phyloP scores from a whole-genome alignment of 2,329 filamentous ascomycete genomes.

The Tolypocladium capitatum region DNA sequence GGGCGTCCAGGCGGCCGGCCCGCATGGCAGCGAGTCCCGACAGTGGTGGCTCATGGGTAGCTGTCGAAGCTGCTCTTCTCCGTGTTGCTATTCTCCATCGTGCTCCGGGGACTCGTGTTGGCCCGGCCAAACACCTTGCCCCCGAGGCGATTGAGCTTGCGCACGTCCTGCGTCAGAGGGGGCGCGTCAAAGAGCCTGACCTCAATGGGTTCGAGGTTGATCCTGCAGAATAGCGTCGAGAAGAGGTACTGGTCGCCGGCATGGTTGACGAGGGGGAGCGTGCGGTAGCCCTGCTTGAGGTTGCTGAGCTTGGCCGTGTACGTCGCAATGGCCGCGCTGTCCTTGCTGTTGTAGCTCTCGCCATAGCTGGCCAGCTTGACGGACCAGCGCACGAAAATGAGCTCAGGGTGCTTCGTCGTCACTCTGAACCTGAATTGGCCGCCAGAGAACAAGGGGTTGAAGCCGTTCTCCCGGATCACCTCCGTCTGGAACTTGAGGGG shows the following conservation, averaged over 20 bases:
- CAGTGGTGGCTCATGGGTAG: conserved; percentile 9
- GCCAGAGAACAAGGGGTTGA: conserved; percentile 72
- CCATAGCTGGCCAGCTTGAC: conserved; percentile 79
- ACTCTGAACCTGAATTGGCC: conserved; percentile 67
- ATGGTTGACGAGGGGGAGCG: conserved; percentile 75
- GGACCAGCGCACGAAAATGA: conserved; percentile 88
- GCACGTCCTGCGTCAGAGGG: conserved; percentile 25
- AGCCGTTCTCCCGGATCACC: conserved; percentile 77
- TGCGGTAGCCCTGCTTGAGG: conserved; percentile 83
- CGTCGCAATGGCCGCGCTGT: conserved; percentile 58
- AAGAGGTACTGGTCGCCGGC: conserved; percentile 90
- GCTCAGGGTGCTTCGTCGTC: conserved; percentile 85
- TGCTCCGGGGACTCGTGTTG: conserved; percentile 37
- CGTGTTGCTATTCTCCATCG: conserved; percentile 32
- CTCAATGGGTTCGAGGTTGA: conserved; percentile 50
- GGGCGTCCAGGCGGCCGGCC: not conserved
- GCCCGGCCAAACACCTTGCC: conserved; percentile 44
- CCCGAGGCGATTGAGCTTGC: conserved; percentile 43
- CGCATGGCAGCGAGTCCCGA: no score
- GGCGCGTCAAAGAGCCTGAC: conserved; percentile 42
- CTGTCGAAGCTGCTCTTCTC: conserved; percentile 34
- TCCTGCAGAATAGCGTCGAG: conserved; percentile 84
- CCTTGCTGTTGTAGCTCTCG: conserved; percentile 45
- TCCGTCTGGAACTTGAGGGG: conserved; percentile 69
- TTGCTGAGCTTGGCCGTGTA: conserved; percentile 88